Conservation (phyloP, 495 filamentous ascomycete species). For the Neurospora tetraspora region DNA sequence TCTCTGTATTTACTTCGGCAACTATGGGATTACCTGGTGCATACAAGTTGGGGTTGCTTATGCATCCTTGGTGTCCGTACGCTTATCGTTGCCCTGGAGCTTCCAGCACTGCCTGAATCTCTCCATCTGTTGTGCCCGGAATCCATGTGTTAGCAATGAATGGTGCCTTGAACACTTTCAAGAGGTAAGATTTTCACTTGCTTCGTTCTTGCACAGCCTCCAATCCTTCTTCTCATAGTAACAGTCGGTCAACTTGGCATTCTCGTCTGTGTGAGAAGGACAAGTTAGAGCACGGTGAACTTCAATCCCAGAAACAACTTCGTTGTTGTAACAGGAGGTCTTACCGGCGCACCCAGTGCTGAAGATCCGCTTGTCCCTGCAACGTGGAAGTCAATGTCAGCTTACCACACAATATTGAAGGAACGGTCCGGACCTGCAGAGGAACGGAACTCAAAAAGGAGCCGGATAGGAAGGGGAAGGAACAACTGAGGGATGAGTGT, state of each 20-base stretch:
- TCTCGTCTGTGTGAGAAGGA: slow-evolving; percentile 52
- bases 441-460: not conserved
- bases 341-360: slow-evolving; percentile 89
- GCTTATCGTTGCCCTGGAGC: slow-evolving; percentile 72
- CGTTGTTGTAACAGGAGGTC: slow-evolving; percentile 8
- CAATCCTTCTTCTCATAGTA: slow-evolving; percentile 96
- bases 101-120: slow-evolving; percentile 91
- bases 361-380: slow-evolving; percentile 85
- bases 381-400: slow-evolving; percentile 7
- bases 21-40: not conserved
- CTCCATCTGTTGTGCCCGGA: slow-evolving; percentile 60
- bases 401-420: not conserved
- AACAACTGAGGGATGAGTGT: not conserved
- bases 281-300: not conserved
- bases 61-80: slow-evolving; percentile 65
- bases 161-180: not conserved
- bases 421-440: not conserved
- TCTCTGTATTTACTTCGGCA: not conserved
- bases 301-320: not conserved
- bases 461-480: not conserved
- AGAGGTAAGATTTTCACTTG: slow-evolving; percentile 31
- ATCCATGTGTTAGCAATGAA: slow-evolving; percentile 8
- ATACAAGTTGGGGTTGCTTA: slow-evolving; percentile 5
- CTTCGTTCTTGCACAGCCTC: slow-evolving; percentile 81
- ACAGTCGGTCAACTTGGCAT: slow-evolving; percentile 85